Percentiles rank a stretch among this genome's conserved stretches.
Conservation (phyloP, 345 rosid species). For the Brassica napus region DNA sequence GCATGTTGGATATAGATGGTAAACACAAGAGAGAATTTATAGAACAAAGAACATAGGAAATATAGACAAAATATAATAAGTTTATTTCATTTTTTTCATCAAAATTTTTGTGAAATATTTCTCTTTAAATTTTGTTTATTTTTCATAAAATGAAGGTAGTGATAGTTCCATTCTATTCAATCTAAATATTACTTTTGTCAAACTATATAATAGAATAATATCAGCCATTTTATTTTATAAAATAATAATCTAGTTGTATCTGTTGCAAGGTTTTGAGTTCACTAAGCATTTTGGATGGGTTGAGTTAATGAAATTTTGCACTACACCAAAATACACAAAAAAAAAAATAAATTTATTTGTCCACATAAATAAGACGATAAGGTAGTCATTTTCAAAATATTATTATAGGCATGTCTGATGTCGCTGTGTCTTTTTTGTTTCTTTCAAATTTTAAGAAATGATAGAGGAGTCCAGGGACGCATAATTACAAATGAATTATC, state of each 20-base stretch:
- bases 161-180: not conserved
- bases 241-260: too few species aligned
- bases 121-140: not conserved
- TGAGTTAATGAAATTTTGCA: not conserved
- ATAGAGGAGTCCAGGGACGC: slow-evolving; percentile 5
- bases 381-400: slow-evolving; percentile 23
- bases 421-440: not conserved
- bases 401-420: slow-evolving; percentile 6
- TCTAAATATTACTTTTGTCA: too few species aligned
- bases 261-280: not conserved
- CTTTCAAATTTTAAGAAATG: not conserved
- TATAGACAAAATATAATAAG: not conserved
- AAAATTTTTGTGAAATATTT: too few species aligned
- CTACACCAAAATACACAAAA: not conserved
- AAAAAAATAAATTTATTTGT: not conserved
- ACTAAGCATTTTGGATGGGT: not conserved
- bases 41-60: not conserved
- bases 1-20: not conserved
- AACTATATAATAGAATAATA: too few species aligned
- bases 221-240: too few species aligned
- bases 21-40: not conserved
- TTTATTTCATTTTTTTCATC: not conserved
- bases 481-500: slow-evolving; percentile 8
- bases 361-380: not conserved
- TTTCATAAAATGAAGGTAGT: not conserved